phyloP scores from a whole-genome alignment of 108 stramenopile species.

The Aurantiochytrium sp. region DNA sequence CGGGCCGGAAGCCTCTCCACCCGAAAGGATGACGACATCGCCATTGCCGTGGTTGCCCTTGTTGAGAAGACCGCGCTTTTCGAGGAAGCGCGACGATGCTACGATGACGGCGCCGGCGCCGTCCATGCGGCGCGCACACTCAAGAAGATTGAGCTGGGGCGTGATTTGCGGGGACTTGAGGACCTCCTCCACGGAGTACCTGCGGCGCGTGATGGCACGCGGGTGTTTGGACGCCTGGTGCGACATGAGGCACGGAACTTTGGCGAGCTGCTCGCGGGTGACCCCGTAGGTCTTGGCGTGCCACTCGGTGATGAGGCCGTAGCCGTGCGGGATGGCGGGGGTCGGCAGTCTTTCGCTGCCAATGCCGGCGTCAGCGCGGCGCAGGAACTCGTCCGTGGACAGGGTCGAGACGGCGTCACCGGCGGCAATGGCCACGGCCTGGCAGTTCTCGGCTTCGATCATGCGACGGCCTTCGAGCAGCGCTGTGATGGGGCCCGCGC shows the following conservation, averaged over 20 bases:
- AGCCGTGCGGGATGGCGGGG: constrained; percentile 51
- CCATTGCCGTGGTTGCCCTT: constrained; percentile 8
- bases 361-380: constrained; percentile 41
- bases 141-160: constrained; percentile 43
- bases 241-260: constrained; percentile 40
- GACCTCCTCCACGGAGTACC: constrained; percentile 33
- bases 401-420: constrained; percentile 48
- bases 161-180: constrained; percentile 34
- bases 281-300: constrained; percentile 39
- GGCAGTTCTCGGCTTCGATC: constrained; percentile 42
- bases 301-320: constrained; percentile 47
- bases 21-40: constrained; percentile 36
- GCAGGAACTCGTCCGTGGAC: constrained; percentile 36
- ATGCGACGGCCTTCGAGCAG: constrained; percentile 46
- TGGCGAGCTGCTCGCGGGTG: constrained; percentile 51
- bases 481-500: constrained; percentile 51
- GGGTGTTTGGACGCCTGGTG: constrained; percentile 48
- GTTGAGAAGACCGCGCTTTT: background rate
- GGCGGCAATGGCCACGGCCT: constrained; percentile 50
- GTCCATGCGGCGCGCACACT: constrained; percentile 52
- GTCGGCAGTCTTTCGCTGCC: background rate
- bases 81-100: constrained; percentile 39
- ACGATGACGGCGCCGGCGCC: constrained; percentile 51
- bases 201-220: constrained; percentile 28
- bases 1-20: constrained; percentile 50